Percentiles rank a stretch among this genome's conserved stretches.
These are phyloP conservation scores for Entonaema liquescens DNA, from an alignment of 495 filamentous ascomycete genomes.

Conservation along the genomic window DNA sequence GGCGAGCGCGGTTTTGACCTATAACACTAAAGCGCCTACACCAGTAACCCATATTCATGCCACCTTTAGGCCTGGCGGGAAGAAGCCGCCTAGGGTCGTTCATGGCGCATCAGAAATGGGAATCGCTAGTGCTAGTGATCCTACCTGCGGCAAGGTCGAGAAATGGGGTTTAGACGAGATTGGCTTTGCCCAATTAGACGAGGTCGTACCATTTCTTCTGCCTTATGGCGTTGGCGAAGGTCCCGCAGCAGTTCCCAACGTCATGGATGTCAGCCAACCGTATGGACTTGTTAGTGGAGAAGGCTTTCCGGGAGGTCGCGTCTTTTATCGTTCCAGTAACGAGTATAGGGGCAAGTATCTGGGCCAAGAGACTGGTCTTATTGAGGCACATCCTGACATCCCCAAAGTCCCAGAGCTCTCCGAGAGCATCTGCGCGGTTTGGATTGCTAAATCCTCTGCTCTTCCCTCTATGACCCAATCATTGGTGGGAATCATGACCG, in stretches of 20 bases:
- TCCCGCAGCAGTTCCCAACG: slow-evolving; percentile 77
- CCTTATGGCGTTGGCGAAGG: slow-evolving; percentile 82
- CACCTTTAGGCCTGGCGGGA: slow-evolving; percentile 68
- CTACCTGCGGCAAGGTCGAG: slow-evolving; percentile 78
- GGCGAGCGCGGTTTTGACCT: slow-evolving; percentile 69
- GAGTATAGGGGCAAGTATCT: slow-evolving; percentile 84
- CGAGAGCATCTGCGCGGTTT: slow-evolving; percentile 77
- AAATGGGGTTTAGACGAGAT: slow-evolving; percentile 83
- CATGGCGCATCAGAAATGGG: slow-evolving; percentile 83
- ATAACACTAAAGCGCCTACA: slow-evolving; percentile 79
- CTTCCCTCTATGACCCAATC: slow-evolving; percentile 78
- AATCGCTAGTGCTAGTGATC: slow-evolving; percentile 76
- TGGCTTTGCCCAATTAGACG: slow-evolving; percentile 76
- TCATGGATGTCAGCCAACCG: slow-evolving; percentile 86
- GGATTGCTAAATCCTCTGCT: slow-evolving; percentile 86
- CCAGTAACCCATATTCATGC: slow-evolving; percentile 80
- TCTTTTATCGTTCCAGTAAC: slow-evolving; percentile 76
- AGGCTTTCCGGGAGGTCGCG: slow-evolving; percentile 79
- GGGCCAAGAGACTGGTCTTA: slow-evolving; percentile 58
- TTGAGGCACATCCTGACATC: slow-evolving; percentile 67
- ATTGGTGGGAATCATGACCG: slow-evolving; percentile 80
- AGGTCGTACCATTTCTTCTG: slow-evolving; percentile 75
- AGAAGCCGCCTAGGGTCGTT: slow-evolving; percentile 77
- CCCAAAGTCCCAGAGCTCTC: slow-evolving; percentile 69
- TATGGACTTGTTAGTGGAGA: slow-evolving; percentile 87